phyloP scores from a whole-genome alignment of 768 basidiomycete species.

The Clavulina sp. region DNA sequence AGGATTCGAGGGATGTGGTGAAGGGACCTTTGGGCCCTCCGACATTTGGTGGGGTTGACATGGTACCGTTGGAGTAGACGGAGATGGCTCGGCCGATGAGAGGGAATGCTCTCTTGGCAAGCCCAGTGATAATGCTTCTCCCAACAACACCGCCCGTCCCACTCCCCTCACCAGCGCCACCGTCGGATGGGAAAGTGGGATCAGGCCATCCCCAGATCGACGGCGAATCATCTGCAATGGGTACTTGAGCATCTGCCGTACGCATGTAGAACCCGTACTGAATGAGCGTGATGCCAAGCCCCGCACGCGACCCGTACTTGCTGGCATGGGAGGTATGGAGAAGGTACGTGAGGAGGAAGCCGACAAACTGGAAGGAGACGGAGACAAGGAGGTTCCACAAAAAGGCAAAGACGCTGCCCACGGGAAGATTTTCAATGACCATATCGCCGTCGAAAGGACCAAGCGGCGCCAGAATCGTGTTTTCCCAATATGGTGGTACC shows the following conservation, averaged over 20 bases:
- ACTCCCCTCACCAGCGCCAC: conserved; percentile 1
- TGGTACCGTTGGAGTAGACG: no score
- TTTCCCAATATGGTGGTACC: conserved; percentile 94
- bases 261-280: conserved; percentile 76
- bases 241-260: conserved; percentile 8
- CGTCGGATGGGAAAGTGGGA: no score
- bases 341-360: conserved; percentile 83
- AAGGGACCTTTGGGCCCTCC: no score
- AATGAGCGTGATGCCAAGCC: conserved; percentile 87
- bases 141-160: not conserved
- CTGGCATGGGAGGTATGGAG: conserved; percentile 76
- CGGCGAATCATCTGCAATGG: conserved; percentile 13
- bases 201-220: no score
- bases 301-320: conserved; percentile 84
- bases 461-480: conserved; percentile 74
- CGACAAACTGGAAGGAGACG: conserved; percentile 94
- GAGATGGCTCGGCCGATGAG: not conserved
- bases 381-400: conserved; percentile 66
- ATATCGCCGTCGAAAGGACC: conserved; percentile 51
- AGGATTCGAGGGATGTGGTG: conserved; percentile 1
- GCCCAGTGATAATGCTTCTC: not conserved
- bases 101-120: not conserved
- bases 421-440: conserved; percentile 82
- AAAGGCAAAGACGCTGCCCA: conserved; percentile 75
- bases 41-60: no score